Conservation (phyloP, 805 yeast genomes). For the Lipomyces yamadae region DNA sequence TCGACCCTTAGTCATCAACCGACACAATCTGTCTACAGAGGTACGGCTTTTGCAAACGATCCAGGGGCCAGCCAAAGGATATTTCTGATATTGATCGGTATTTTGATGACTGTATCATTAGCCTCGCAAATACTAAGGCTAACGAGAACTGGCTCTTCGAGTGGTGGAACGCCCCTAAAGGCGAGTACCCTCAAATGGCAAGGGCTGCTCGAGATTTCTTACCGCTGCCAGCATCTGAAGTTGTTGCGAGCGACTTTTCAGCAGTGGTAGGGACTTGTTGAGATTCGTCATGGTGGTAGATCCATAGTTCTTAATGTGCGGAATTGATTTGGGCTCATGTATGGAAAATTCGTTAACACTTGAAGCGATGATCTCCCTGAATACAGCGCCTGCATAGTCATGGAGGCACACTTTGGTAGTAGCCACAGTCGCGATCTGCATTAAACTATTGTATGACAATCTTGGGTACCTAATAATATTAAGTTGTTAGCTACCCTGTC, state of each 20-base stretch:
- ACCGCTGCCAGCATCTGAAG: not conserved
- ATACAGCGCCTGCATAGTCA: too few relatives aligned
- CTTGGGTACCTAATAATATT: too few relatives aligned
- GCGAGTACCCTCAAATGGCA: too few relatives aligned
- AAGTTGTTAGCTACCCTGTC: too few relatives aligned
- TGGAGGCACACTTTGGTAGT: too few relatives aligned
- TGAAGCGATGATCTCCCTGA: too few relatives aligned
- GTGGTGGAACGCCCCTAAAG: not conserved
- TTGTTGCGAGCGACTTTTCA: not conserved
- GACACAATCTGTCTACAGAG: not conserved
- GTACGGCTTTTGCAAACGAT: not conserved
- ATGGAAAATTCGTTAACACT: too few relatives aligned
- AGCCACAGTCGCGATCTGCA: too few relatives aligned
- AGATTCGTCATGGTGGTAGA: not conserved
- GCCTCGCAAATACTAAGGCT: not conserved
- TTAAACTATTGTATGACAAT: too few relatives aligned
- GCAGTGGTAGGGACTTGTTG: not conserved
- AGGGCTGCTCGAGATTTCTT: not conserved
- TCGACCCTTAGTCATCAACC: too few relatives aligned
- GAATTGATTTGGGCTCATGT: too few relatives aligned
- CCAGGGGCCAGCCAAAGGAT: not conserved
- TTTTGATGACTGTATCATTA: not conserved
- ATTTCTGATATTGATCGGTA: constrained; percentile 1
- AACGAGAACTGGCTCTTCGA: not conserved
- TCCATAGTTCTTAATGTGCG: too few relatives aligned